Percentiles rank a stretch among this genome's conserved stretches.
phyloP scores from a whole-genome alignment of 106 monocot species.

The Amphibolis antarctica region DNA sequence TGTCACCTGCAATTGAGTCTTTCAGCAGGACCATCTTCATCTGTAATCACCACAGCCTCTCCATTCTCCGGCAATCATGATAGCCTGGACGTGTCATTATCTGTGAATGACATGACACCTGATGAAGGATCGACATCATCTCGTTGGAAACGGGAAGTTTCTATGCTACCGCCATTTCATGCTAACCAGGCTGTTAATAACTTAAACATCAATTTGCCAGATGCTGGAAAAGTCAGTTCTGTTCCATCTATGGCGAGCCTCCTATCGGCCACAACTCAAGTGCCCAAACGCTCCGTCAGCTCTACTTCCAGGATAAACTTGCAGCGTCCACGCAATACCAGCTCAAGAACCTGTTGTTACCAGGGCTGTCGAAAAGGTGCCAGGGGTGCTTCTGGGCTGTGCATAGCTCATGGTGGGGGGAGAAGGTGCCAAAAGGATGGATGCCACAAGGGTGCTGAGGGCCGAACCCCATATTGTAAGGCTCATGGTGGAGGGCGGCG shows the following conservation, averaged over 20 bases:
- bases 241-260: slow-evolving; percentile 4
- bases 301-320: slow-evolving; percentile 18
- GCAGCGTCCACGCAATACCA: slow-evolving; percentile 17
- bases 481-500: slow-evolving; percentile 56
- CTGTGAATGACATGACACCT: neutral
- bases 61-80: slow-evolving; percentile 2
- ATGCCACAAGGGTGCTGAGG: slow-evolving; percentile 57
- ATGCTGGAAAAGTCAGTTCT: neutral
- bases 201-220: neutral
- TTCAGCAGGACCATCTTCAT: slow-evolving; percentile 5
- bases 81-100: slow-evolving; percentile 5
- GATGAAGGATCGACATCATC: slow-evolving; percentile 21
- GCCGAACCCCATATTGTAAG: slow-evolving; percentile 50
- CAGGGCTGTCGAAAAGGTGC: slow-evolving; percentile 57
- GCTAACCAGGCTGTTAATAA: neutral
- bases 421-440: slow-evolving; percentile 45
- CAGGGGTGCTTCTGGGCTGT: slow-evolving; percentile 51
- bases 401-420: slow-evolving; percentile 64
- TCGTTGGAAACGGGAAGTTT: slow-evolving; percentile 11
- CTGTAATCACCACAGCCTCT: slow-evolving; percentile 8
- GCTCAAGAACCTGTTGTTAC: slow-evolving; percentile 32
- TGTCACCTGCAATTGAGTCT: slow-evolving; percentile 12
- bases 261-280: slow-evolving; percentile 7
- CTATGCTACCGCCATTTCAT: neutral
- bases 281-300: slow-evolving; percentile 15